Evolutionary conservation across 129 eudicot species (phyloP), one percentile per base, ranked within the genome.

Genomic region (carrot (Daucus carota)): DNA sequence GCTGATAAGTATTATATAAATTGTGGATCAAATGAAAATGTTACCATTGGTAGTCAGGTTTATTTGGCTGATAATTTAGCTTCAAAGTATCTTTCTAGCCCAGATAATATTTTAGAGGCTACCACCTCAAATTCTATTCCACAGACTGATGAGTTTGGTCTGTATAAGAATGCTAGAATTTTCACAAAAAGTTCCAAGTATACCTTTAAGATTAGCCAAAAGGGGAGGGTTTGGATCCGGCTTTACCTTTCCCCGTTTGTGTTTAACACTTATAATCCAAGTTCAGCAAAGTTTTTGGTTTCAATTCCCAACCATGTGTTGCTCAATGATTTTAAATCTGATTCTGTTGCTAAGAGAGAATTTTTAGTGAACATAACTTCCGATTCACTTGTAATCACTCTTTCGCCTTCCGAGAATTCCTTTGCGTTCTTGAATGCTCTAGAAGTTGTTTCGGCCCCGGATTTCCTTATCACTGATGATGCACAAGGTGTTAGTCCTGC

Each of bases 141-240:
- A 17, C 70, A 80, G 22, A 80, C 86, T 9, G 87, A 76, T 70
- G 84, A 80, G 80, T 84, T 87, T 4, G 82, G 66, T 33, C 81
- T 94, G 1, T 91, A 89, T 63, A 73, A 44, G 66, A 87, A 97
- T 1, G 97, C 96, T 0, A 86, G 97, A 77, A 85, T 94, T 60
- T 94, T 94, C 9, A 78, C 84, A 9, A 85, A 79, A 40, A 45
- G 84, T 22, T 79, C 93, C 1, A 84, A 72, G 41, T 94, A 91
- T 32, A 87, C 82, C 15, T 83, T 94, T 34, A 70, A 84, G 38
- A 87, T 94, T 57, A 85, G n/a, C 28, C 96, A 77, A n/a, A 24
- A 73, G 12, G 99, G 99, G 60, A 80, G 99, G 32, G 88, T 87
- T 78, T 94, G 97, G 96, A 91, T 94, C 82, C 92, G 99, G 26